Evolutionary conservation across 2,329 filamentous ascomycete genomes (phyloP).

Genomic region (Chalaropsis thielavioides): DNA sequence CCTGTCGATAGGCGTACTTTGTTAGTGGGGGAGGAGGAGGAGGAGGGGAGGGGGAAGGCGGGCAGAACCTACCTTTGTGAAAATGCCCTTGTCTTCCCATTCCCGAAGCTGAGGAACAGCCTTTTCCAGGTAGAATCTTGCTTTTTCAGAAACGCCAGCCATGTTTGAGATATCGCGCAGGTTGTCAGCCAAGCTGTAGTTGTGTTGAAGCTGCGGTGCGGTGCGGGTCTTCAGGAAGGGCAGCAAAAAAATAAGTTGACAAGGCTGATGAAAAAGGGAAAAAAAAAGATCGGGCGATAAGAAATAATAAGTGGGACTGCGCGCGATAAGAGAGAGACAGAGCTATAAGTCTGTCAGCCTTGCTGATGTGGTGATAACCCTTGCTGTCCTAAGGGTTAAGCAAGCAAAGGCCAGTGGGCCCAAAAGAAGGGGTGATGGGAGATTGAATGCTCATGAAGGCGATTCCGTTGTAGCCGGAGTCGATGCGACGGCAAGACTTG

Average conservation of each 20-base stretch:
- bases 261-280: slow-evolving; percentile 18
- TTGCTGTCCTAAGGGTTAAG: neutral
- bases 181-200: neutral
- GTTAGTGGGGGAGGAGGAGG: neutral
- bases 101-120: slow-evolving; percentile 84
- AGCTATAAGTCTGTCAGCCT: slow-evolving; percentile 16
- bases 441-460: neutral
- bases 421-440: neutral
- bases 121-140: slow-evolving; percentile 86
- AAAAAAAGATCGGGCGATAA: slow-evolving; percentile 16
- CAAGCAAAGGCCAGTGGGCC: neutral
- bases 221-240: neutral
- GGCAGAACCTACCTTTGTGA: slow-evolving; percentile 47
- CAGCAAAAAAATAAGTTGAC: slow-evolving; percentile 16
- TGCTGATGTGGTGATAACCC: neutral
- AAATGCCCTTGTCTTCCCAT: slow-evolving; percentile 83
- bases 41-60: slow-evolving; percentile 10
- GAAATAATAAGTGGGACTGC: slow-evolving; percentile 10
- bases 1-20: slow-evolving; percentile 32
- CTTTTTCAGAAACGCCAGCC: slow-evolving; percentile 81
- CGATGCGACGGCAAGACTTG: too few species aligned
- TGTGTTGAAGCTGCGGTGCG: neutral
- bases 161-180: slow-evolving; percentile 31
- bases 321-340: neutral
- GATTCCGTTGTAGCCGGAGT: neutral